Evolutionary conservation across 805 yeast species (phyloP), one percentile per base, ranked within the genome.

Genomic region (Kuraishia ogatae): DNA sequence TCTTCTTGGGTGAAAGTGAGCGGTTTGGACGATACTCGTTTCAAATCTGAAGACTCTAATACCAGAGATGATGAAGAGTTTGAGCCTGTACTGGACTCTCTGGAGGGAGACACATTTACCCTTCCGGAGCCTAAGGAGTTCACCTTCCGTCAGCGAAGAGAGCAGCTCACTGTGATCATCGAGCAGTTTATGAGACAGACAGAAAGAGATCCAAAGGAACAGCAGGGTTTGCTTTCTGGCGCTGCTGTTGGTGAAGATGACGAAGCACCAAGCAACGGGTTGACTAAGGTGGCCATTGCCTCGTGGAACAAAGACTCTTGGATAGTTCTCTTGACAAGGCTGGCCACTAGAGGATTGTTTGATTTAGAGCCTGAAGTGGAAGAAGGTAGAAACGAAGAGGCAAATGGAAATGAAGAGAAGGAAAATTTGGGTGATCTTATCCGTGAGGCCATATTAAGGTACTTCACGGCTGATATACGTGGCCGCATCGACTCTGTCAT

Each of bases 331-430:
- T 72, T 92, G 48, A 81, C 90, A 1, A 75, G 98, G 64, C 69
- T 91, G 50, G 88, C 94, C 0, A 84, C 97, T 0, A 75, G 99
- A 60, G 99, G 97, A 0, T 75, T 88, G 60, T 72, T 70, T 58
- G 57, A 65, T 28, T 50, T 17, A 15, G 51, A 46, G 3, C 43
- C 46, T 20, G 54, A 26, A 3, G 50, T 47, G 6, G 47, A 39
- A 7, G 54, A 55, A n/a, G 29, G 10, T 10, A 26, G 10, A 26
- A 35, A 48, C 1, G 57, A 52, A 39, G 57, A 51, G 39, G 53
- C 24, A 56, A 55, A 53, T 51, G 22, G 54, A 3, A 55, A 53
- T 35, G 63, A 59, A 2, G 63, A 64, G 48, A 63, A 71, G 24
- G 68, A 69, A 28, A 80, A 74, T 50, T 75, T 81, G 66, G 75